A percentile compares a stretch with the other conserved stretches of the same genome.
These are phyloP conservation scores for Talaromyces wortmannii DNA, from an alignment of 495 filamentous ascomycete genomes.

Conservation along the genomic window DNA sequence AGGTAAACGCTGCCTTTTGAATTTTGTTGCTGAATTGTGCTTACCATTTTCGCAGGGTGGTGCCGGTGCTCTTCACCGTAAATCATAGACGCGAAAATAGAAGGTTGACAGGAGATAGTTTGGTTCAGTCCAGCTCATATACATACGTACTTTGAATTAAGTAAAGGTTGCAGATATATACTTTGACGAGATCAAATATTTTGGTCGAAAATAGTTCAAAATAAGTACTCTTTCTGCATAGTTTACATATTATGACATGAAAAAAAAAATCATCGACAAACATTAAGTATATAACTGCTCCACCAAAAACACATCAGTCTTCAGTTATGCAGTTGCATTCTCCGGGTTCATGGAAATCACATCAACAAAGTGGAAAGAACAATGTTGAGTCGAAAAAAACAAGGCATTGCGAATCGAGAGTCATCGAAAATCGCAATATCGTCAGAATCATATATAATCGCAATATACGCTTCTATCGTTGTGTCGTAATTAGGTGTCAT, in stretches of 20 bases:
- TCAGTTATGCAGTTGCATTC: too few relatives aligned
- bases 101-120: not conserved
- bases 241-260: not conserved
- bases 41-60: not conserved
- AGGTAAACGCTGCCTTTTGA: constrained; percentile 43
- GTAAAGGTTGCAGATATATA: too few relatives aligned
- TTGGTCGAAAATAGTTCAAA: too few relatives aligned
- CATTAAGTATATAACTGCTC: too few relatives aligned
- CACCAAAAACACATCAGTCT: too few relatives aligned
- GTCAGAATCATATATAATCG: not conserved
- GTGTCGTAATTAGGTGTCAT: not conserved
- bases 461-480: not conserved
- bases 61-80: not conserved
- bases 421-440: not conserved
- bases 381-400: too few relatives aligned
- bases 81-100: not conserved
- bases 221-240: not conserved
- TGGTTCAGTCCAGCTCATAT: too few relatives aligned
- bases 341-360: too few relatives aligned
- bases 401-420: not conserved
- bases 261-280: not conserved
- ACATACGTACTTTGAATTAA: too few relatives aligned
- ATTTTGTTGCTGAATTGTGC: not conserved
- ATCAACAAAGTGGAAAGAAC: too few relatives aligned
- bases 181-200: too few relatives aligned